phyloP scores from a whole-genome alignment of 148 eudicot species.

The Diospyros lotus region DNA sequence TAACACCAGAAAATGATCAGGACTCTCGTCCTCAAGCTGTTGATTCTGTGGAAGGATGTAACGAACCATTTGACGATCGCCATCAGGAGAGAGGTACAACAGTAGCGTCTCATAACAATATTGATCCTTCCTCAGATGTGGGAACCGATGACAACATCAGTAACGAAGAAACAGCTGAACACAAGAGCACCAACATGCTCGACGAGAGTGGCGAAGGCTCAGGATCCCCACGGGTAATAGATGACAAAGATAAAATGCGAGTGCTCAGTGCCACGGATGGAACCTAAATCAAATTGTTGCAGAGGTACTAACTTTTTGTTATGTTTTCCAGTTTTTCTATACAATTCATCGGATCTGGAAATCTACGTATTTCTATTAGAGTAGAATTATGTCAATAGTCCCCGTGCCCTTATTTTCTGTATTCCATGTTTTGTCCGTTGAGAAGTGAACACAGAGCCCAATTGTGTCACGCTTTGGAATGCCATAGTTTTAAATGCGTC shows the following conservation, averaged over 20 bases:
- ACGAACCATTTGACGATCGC: background rate
- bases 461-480: too few species aligned
- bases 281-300: background rate
- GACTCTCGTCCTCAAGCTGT: slow-evolving; percentile 6
- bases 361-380: background rate
- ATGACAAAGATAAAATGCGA: slow-evolving; percentile 6
- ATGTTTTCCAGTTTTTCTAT: background rate
- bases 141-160: slow-evolving; percentile 6
- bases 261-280: background rate
- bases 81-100: slow-evolving; percentile 8
- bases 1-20: background rate
- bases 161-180: background rate
- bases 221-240: slow-evolving; percentile 15
- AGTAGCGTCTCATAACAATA: background rate
- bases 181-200: background rate
- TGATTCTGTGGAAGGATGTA: background rate
- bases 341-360: background rate
- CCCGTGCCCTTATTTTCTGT: too few species aligned
- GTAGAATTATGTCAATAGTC: too few species aligned
- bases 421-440: too few species aligned
- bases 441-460: too few species aligned
- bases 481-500: too few species aligned
- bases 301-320: background rate
- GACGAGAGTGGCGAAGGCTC: slow-evolving; percentile 16
- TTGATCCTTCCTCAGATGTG: slow-evolving; percentile 15